Conservation (phyloP, 2,329 filamentous ascomycete species). For the Colletotrichum siamense region DNA sequence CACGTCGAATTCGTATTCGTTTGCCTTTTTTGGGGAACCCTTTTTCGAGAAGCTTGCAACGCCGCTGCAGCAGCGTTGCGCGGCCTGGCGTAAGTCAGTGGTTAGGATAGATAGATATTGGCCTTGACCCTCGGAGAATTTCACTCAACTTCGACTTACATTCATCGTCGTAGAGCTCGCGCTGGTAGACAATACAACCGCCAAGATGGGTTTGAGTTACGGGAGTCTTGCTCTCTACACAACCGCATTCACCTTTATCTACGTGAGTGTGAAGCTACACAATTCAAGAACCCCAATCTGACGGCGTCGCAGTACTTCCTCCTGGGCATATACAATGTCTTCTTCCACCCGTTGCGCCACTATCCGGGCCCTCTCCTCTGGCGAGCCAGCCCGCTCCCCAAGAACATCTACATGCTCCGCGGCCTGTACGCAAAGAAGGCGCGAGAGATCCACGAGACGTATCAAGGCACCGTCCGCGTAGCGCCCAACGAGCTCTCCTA, state of each 20-base stretch:
- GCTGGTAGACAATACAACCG: neutral
- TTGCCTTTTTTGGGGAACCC: neutral
- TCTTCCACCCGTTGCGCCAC: conserved; percentile 35
- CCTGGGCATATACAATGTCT: conserved; percentile 33
- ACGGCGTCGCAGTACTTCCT: neutral
- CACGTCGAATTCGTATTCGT: conserved; percentile 16
- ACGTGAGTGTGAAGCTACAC: neutral
- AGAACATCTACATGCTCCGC: neutral
- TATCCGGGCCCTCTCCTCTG: conserved; percentile 33
- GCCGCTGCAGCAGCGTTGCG: neutral
- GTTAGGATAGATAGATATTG: neutral
- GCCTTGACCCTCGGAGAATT: neutral
- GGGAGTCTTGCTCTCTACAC: neutral
- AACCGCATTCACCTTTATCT: neutral
- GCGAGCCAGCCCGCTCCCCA: conserved; percentile 11
- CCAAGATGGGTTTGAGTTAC: neutral
- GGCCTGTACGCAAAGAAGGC: conserved; percentile 8
- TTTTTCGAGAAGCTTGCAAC: neutral
- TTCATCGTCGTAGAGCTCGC: neutral
- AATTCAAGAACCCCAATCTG: neutral
- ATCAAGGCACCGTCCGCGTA: conserved; percentile 41
- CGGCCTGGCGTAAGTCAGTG: neutral
- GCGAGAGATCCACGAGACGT: conserved; percentile 24
- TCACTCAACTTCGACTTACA: neutral
- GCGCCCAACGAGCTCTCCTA: conserved; percentile 45